Evolutionary conservation across 176 grass and related monocot genomes (phyloP).

Genomic region (Echinochloa phyllopogon): DNA sequence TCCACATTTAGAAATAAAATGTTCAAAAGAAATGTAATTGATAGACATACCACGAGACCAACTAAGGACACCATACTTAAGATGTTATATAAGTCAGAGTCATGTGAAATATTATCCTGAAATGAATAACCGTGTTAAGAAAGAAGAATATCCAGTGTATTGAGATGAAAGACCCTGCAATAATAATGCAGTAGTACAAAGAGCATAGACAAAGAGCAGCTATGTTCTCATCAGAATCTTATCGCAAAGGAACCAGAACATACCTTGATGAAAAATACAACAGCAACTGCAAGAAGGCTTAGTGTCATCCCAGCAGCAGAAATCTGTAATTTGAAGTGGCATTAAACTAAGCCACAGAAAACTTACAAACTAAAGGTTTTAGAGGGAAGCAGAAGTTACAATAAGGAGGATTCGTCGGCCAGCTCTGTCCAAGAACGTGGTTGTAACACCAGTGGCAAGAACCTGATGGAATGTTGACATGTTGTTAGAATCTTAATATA

Average conservation of each 20-base stretch:
- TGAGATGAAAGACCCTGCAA: conserved; percentile 3
- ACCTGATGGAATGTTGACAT: conserved; percentile 59
- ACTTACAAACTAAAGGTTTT: conserved; percentile 17
- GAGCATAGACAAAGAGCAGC: neutral
- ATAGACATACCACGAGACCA: conserved; percentile 75
- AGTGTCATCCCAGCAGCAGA: conserved; percentile 75
- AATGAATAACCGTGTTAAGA: conserved; percentile 35
- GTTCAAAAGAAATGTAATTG: conserved; percentile 22
- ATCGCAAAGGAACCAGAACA: conserved; percentile 13
- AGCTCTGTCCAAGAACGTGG: conserved; percentile 91
- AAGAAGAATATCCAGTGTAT: neutral
- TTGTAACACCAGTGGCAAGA: conserved; percentile 89
- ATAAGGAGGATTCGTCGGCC: conserved; percentile 90
- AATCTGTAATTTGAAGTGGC: conserved; percentile 59
- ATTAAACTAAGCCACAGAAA: conserved; percentile 17
- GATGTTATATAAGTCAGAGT: conserved; percentile 63
- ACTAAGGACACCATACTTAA: conserved; percentile 84
- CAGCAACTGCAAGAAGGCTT: conserved; percentile 85
- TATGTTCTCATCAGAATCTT: neutral
- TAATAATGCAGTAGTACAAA: neutral
- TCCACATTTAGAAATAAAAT: neutral
- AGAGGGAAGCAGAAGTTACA: conserved; percentile 50
- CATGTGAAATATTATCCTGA: conserved; percentile 65
- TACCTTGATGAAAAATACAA: conserved; percentile 87
- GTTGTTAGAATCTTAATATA: conserved; percentile 24